Evolutionary conservation across 306 rosid genomes (phyloP).

Genomic region (Sphenostylis stenocarpa): DNA sequence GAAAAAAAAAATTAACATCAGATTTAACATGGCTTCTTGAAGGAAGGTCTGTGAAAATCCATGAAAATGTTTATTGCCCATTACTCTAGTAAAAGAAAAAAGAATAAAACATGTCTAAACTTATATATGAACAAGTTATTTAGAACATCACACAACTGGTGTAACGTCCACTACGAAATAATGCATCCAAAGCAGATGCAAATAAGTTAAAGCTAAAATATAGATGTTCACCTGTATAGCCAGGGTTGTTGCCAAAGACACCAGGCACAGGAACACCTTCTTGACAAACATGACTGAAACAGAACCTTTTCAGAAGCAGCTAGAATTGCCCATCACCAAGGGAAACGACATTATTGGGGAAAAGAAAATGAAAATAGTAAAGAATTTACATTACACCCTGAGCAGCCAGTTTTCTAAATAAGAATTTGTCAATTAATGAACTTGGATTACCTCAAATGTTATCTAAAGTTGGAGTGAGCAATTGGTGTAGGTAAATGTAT

Average conservation of each 20-base stretch:
- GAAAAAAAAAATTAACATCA: neutral
- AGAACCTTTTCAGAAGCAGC: slow-evolving; percentile 42
- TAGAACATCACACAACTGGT: slow-evolving; percentile 11
- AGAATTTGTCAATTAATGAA: slow-evolving; percentile 14
- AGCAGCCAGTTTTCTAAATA: slow-evolving; percentile 3
- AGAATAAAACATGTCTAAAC: slow-evolving; percentile 9
- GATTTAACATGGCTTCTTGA: slow-evolving; percentile 1
- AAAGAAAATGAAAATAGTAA: slow-evolving; percentile 22
- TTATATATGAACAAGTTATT: neutral
- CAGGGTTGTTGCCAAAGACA: slow-evolving; percentile 50
- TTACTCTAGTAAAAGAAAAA: neutral
- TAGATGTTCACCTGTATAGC: slow-evolving; percentile 69
- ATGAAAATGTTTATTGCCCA: neutral
- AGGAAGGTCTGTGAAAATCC: slow-evolving; percentile 8
- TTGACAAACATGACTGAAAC: slow-evolving; percentile 58
- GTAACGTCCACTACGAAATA: slow-evolving; percentile 14
- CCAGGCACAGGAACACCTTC: slow-evolving; percentile 56
- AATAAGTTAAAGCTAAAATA: slow-evolving; percentile 25
- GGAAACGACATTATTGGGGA: slow-evolving; percentile 4
- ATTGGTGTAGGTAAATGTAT: neutral
- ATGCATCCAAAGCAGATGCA: neutral
- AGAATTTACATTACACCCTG: neutral
- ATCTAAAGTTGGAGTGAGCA: slow-evolving; percentile 21
- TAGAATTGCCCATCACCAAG: slow-evolving; percentile 31
- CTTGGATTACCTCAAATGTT: slow-evolving; percentile 11